phyloP scores from a whole-genome alignment of 1,284 basidiomycete genomes.

The Apiotrichum sp. region DNA sequence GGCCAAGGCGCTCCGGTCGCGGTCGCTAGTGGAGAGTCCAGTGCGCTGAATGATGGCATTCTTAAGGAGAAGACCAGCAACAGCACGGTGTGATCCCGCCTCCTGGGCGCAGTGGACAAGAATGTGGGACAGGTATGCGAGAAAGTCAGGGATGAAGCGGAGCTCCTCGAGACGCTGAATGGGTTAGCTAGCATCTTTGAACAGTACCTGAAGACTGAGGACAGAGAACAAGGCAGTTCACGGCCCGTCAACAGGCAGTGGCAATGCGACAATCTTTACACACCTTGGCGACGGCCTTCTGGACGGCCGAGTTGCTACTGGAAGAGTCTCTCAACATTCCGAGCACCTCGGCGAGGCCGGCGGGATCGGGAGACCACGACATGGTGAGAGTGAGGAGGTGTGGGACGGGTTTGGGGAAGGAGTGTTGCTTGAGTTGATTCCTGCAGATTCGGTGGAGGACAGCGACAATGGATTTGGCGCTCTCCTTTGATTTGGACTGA shows the following conservation, averaged over 20 bases:
- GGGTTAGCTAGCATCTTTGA: neutral
- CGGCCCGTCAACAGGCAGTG: neutral
- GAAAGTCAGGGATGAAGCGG: constrained; percentile 84
- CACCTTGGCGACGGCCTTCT: constrained; percentile 47
- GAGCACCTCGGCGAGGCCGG: constrained; percentile 46
- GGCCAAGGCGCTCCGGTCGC: constrained; percentile 51
- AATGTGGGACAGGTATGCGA: constrained; percentile 93
- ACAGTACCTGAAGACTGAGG: too few relatives aligned
- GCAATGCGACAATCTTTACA: constrained; percentile 10
- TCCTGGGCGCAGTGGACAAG: constrained; percentile 61
- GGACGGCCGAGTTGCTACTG: constrained; percentile 44
- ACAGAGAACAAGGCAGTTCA: neutral
- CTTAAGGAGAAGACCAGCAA: constrained; percentile 95
- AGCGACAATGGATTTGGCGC: too few relatives aligned
- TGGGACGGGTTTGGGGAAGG: neutral
- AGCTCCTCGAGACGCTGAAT: constrained; percentile 79
- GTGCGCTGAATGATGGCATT: constrained; percentile 58
- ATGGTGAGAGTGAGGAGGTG: constrained; percentile 20
- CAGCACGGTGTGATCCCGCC: constrained; percentile 83
- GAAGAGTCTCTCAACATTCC: constrained; percentile 47
- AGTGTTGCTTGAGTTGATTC: neutral
- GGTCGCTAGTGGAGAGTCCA: constrained; percentile 22
- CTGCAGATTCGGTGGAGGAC: too few relatives aligned
- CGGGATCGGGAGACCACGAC: constrained; percentile 44
- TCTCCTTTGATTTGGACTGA: too few relatives aligned